phyloP scores from a whole-genome alignment of 163 green algal genomes.

The Volvox carteri region DNA sequence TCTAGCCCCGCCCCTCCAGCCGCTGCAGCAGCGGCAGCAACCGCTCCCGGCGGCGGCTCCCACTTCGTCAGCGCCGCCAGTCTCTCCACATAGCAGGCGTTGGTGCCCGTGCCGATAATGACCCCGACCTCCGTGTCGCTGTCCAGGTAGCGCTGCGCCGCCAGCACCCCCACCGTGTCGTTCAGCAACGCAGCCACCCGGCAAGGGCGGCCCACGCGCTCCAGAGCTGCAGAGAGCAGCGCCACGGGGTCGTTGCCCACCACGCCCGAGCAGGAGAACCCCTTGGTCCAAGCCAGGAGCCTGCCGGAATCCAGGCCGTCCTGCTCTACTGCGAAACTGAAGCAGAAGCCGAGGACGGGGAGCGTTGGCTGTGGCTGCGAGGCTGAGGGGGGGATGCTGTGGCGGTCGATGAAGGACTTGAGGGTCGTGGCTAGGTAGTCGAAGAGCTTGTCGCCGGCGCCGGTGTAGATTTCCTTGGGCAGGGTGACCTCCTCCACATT shows the following conservation, averaged over 20 bases:
- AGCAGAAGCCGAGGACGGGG: constrained; percentile 84
- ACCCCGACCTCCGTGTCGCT: constrained; percentile 72
- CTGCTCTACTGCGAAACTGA: constrained; percentile 85
- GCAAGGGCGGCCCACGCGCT: constrained; percentile 61
- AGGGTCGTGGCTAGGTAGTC: constrained; percentile 81
- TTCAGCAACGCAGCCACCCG: constrained; percentile 73
- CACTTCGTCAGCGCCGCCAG: constrained; percentile 67
- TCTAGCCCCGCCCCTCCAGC: background rate
- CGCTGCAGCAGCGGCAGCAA: background rate
- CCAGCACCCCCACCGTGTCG: constrained; percentile 73
- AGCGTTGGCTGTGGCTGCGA: background rate
- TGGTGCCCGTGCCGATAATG: constrained; percentile 84
- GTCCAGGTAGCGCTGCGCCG: constrained; percentile 71
- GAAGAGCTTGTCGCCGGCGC: constrained; percentile 77
- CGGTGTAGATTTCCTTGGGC: constrained; percentile 69
- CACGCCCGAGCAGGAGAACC: constrained; percentile 71
- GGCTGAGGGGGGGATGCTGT: constrained; percentile 11
- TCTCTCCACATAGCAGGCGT: constrained; percentile 74
- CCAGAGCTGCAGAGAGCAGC: constrained; percentile 70
- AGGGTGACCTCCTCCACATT: constrained; percentile 85
- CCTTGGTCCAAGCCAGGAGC: constrained; percentile 86
- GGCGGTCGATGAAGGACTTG: constrained; percentile 76
- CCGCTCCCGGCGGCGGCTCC: background rate
- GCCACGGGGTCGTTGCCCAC: constrained; percentile 72
- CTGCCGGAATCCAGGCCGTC: constrained; percentile 71